phyloP scores from a whole-genome alignment of 179 eudicot genomes.

The Spergularia azorica region DNA sequence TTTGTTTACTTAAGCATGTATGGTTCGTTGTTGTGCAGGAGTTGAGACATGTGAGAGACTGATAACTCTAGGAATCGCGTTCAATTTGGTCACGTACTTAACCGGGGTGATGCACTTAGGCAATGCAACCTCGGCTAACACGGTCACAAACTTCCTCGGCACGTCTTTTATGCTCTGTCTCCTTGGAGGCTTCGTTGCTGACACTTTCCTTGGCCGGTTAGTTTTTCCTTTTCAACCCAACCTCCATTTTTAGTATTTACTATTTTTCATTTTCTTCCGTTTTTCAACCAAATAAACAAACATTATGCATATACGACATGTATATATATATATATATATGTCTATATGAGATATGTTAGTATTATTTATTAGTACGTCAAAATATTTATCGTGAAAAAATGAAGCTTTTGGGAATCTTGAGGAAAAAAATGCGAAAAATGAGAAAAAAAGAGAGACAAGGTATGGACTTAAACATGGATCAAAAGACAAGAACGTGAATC shows the following conservation, averaged over 20 bases:
- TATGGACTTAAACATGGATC: background rate
- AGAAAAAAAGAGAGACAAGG: background rate
- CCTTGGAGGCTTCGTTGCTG: slow-evolving; percentile 82
- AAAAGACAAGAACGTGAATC: slow-evolving; percentile 18
- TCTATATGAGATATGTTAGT: no score
- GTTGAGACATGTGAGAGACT: slow-evolving; percentile 80
- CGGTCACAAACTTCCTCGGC: slow-evolving; percentile 88
- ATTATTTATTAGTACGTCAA: no score
- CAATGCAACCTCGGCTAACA: slow-evolving; percentile 72
- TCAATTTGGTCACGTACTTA: slow-evolving; percentile 80
- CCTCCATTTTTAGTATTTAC: background rate
- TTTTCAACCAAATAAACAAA: background rate
- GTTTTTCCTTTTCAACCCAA: slow-evolving; percentile 4
- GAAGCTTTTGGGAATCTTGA: background rate
- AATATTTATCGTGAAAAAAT: background rate
- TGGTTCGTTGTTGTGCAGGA: slow-evolving; percentile 36
- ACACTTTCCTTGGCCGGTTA: slow-evolving; percentile 75
- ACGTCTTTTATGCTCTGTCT: slow-evolving; percentile 88
- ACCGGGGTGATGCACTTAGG: slow-evolving; percentile 89
- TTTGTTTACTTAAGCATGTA: background rate
- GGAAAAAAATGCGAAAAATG: background rate
- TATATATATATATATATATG: no score
- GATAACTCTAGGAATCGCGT: slow-evolving; percentile 84
- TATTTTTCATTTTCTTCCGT: background rate
- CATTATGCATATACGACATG: background rate